Conservation (phyloP, 306 rosid species). For the Psophocarpus tetragonolobus region DNA sequence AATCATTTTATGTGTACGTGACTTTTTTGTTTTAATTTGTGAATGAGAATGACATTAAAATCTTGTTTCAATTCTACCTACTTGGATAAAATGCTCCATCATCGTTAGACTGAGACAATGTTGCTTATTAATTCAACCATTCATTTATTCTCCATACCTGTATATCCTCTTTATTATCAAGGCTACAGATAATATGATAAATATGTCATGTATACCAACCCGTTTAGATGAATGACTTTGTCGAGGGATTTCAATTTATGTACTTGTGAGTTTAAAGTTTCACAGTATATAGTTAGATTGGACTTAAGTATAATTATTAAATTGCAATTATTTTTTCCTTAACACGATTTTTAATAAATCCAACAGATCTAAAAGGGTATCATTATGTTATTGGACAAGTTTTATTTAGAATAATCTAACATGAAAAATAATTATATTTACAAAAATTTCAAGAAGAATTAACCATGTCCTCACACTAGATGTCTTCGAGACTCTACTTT, state of each 20-base stretch:
- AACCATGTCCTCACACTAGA: no score
- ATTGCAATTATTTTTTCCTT: no score
- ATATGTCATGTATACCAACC: not conserved
- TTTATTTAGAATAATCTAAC: not conserved
- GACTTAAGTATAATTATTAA: no score
- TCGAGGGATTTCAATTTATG: not conserved
- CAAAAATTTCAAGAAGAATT: no score
- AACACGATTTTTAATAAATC: no score
- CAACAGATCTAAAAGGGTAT: no score
- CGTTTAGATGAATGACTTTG: not conserved
- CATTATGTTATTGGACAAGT: no score
- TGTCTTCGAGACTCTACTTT: no score
- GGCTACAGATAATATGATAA: not conserved
- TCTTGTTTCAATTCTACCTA: not conserved
- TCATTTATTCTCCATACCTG: not conserved
- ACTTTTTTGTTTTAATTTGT: no score
- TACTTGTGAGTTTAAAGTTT: not conserved
- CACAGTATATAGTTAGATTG: not conserved
- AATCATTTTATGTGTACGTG: no score
- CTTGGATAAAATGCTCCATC: not conserved
- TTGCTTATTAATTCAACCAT: not conserved
- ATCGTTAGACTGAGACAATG: not conserved
- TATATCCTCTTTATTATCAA: not conserved
- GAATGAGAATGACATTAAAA: no score
- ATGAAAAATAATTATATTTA: no score